These are phyloP conservation scores for Saksenaea oblongispora DNA, from an alignment of 371 early-diverging fungal genomes.

Conservation along the genomic window DNA sequence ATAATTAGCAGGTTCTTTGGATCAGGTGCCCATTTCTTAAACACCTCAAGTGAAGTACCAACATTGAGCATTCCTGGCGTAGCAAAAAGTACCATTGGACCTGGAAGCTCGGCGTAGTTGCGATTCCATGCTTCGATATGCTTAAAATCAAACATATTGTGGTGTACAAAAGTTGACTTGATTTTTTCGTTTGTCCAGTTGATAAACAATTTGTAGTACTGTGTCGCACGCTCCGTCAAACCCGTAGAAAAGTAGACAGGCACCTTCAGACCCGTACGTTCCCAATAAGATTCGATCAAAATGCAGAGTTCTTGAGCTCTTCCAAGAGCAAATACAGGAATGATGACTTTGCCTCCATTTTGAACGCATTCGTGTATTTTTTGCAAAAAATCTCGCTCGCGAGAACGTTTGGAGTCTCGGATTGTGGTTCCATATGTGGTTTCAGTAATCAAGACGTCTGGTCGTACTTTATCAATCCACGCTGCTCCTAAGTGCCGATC, in stretches of 20 bases:
- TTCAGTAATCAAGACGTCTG: constrained; percentile 94
- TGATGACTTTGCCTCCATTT: constrained; percentile 91
- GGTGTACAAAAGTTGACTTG: constrained; percentile 79
- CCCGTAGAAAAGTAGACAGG: constrained; percentile 95
- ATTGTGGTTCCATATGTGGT: constrained; percentile 96
- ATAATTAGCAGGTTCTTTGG: constrained; percentile 92
- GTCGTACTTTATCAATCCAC: constrained; percentile 88
- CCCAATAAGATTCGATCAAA: constrained; percentile 94
- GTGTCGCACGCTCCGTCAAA: constrained; percentile 91
- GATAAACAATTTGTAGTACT: constrained; percentile 92
- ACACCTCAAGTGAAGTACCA: constrained; percentile 83
- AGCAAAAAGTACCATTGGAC: constrained; percentile 95
- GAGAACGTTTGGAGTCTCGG: constrained; percentile 89
- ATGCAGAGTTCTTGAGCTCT: constrained; percentile 97
- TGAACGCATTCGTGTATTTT: constrained; percentile 88
- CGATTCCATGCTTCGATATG: constrained; percentile 86
- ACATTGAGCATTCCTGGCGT: constrained; percentile 94
- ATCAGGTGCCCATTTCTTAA: constrained; percentile 89
- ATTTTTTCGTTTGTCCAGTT: constrained; percentile 96
- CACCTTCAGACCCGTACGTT: constrained; percentile 82
- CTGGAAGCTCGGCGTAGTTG: constrained; percentile 65
- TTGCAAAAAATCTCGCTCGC: constrained; percentile 92
- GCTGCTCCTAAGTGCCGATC: constrained; percentile 95
- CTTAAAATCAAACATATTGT: constrained; percentile 95
- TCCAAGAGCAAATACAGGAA: constrained; percentile 96